Evolutionary conservation across 768 basidiomycete species (phyloP).

Genomic region (Crepidotus variabilis): DNA sequence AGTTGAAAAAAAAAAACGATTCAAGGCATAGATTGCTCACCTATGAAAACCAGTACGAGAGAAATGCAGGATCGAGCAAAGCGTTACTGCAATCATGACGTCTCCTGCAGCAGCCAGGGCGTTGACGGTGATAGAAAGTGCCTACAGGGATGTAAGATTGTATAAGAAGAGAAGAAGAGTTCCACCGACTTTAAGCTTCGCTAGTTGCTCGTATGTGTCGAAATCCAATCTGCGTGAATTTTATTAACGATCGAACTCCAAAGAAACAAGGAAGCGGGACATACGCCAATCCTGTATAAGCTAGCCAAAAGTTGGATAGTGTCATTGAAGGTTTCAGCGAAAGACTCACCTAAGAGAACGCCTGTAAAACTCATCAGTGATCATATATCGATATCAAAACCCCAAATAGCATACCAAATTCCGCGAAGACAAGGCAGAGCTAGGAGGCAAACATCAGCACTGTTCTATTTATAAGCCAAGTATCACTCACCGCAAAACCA

Average conservation of each 20-base stretch:
- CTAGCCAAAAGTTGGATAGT: slow-evolving; percentile 17
- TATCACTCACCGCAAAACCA: slow-evolving; percentile 12
- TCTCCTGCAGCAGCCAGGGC: slow-evolving; percentile 39
- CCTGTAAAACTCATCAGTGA: slow-evolving; percentile 6
- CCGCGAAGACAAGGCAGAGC: slow-evolving; percentile 19
- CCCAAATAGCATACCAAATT: slow-evolving; percentile 18
- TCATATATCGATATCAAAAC: background rate
- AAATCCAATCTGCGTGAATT: slow-evolving; percentile 23
- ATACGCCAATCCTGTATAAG: slow-evolving; percentile 32
- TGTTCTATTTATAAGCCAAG: background rate
- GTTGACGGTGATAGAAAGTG: slow-evolving; percentile 39
- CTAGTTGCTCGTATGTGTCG: slow-evolving; percentile 30
- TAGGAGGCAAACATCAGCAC: background rate
- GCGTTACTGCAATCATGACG: slow-evolving; percentile 36
- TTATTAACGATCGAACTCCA: background rate
- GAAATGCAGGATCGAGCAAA: slow-evolving; percentile 33
- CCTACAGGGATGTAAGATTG: slow-evolving; percentile 14
- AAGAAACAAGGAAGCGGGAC: slow-evolving; percentile 8
- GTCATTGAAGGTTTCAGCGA: background rate
- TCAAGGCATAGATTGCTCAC: slow-evolving; percentile 16
- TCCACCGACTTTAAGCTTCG: slow-evolving; percentile 26
- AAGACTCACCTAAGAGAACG: slow-evolving; percentile 18
- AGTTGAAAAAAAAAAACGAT: background rate
- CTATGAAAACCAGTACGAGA: slow-evolving; percentile 44
- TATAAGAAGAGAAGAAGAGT: background rate